These are phyloP conservation scores for Exophiala alcalophila DNA, from an alignment of 2,329 filamentous ascomycete species.

Conservation along the genomic window DNA sequence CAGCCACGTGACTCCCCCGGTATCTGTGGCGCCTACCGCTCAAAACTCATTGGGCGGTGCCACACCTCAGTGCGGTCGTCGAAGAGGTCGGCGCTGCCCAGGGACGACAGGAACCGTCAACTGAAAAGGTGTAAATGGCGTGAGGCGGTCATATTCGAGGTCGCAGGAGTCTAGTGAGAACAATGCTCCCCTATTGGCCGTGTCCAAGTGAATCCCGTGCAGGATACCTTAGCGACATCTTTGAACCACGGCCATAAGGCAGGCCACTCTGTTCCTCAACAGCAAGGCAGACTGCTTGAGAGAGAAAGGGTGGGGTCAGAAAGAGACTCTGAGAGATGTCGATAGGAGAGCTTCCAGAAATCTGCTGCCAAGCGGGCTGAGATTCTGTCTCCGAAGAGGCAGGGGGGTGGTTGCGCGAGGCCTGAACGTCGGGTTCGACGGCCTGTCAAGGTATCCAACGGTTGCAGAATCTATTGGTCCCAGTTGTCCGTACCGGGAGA, in stretches of 20 bases:
- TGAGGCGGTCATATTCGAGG: slow-evolving; percentile 2
- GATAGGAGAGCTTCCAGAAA: not conserved
- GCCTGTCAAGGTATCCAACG: slow-evolving; percentile 2
- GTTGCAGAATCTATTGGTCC: not conserved
- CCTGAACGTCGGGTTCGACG: slow-evolving; percentile 1
- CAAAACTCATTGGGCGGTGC: slow-evolving; percentile 1
- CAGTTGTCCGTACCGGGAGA: too few relatives aligned
- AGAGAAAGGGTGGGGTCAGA: too few relatives aligned
- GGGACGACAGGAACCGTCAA: slow-evolving; percentile 1
- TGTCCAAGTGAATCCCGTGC: not conserved
- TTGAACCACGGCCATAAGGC: not conserved
- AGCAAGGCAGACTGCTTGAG: slow-evolving; percentile 7
- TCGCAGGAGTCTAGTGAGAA: too few relatives aligned
- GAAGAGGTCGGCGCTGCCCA: not conserved
- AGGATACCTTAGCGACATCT: slow-evolving; percentile 6
- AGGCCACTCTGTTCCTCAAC: not conserved
- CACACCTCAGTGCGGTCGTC: slow-evolving; percentile 2
- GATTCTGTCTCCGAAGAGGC: not conserved
- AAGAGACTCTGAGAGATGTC: too few relatives aligned
- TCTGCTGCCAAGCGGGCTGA: not conserved
- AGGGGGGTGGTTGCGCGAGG: not conserved
- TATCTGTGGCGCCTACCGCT: slow-evolving; percentile 6
- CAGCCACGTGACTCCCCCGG: slow-evolving; percentile 7
- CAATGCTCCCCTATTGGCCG: slow-evolving; percentile 2
- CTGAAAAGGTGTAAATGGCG: slow-evolving; percentile 3